Evolutionary conservation across 345 rosid species (phyloP), one percentile per base, ranked within the genome.

Genomic region (Pugionium cornutum): DNA sequence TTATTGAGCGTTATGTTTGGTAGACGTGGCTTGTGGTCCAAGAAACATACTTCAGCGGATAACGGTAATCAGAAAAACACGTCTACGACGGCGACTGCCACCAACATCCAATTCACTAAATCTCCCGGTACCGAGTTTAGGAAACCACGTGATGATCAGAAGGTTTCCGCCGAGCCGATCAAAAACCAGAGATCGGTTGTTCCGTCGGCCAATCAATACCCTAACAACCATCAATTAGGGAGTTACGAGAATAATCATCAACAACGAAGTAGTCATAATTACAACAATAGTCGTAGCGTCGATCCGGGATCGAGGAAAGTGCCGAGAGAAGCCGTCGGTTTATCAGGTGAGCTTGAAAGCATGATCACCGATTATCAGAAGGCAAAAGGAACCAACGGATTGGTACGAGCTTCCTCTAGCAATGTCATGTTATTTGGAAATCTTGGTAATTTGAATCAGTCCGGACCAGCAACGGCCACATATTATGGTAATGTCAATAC

Each of bases 271-370:
- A 68, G 70, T 68, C 11, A 68, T 36, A 68, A 55, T 29, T 68
- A 56, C 62, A 68, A 42, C 33, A 73, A 67, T 60, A 67, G 68
- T 56, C 59, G 28, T 77, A 83, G 48, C 36, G 66, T 62, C 39
- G 75, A 75, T 33, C 70, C 67, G 36, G 81, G 77, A 47, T 83
- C 67, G 4, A 78, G 79, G 69, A 84, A 73, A 58, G 81, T 81
- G 11, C 89, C 94, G 0, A 83, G 74, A 35, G 92, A 79, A 57
- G 77, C 86, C 11, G 32, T 77, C 6, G 84, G 89, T 40, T 75
- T 94, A 33, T 94, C 97, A 0, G 99, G 96, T 1, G 99, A 94
- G 86, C 89, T 94, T 0, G 96, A 94, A 40, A 88, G 66, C 58
- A 83, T 90, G 86, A 85, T 90, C 33, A 48, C 71, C 0, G 96